Base-by-base conservation (phyloP, 192 early-diverging fungal genomes). In the Irineochytrium annulatum region DNA sequence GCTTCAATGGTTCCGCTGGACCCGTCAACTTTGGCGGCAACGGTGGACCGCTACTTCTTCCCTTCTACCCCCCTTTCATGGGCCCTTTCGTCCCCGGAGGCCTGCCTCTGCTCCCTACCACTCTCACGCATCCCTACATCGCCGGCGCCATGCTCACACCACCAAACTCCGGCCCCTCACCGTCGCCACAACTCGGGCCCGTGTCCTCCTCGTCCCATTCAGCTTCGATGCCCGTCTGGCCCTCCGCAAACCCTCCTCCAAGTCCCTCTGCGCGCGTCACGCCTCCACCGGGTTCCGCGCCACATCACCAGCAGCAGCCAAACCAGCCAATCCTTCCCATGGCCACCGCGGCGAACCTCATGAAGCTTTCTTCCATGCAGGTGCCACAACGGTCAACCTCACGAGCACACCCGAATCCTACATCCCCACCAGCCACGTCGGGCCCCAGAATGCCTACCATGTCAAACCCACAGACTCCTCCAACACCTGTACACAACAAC, bases 1-100 rank as follows among this genome's bases (percentile, higher is more conserved):
- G n/a, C n/a, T 41, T n/a, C 37, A n/a, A n/a, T n/a, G 11, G 37
- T 41, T 8, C 11, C n/a, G 37, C 11, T n/a, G 37, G 37, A n/a
- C 37, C 37, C 8, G 37, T n/a, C 8, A n/a, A n/a, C 11, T 22
- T 6, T 22, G 11, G 13, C 13, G 24, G 13, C 13, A 49, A 14
- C 8, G 22, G 11, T 6, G 46, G 46, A 5, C 46, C 46, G 24
- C 46, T 49, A 6, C 46, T 49, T 8, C 24, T 49, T 8, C 46
- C 46, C 13, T 49, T 49, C 24, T 49, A 49, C 24, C 46, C 46
- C 6, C 46, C 46, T 8, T 49, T 49, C 46, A 49, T 49, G 46
- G 46, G 46, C 13, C 46, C 46, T 22, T 22, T 49, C 8, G 46
- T 14, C 13, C 11, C 46, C 46, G 46, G 46, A 8, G 46, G 46